Conservation (phyloP, 192 early-diverging fungal species). For the Piromyces sp. region DNA sequence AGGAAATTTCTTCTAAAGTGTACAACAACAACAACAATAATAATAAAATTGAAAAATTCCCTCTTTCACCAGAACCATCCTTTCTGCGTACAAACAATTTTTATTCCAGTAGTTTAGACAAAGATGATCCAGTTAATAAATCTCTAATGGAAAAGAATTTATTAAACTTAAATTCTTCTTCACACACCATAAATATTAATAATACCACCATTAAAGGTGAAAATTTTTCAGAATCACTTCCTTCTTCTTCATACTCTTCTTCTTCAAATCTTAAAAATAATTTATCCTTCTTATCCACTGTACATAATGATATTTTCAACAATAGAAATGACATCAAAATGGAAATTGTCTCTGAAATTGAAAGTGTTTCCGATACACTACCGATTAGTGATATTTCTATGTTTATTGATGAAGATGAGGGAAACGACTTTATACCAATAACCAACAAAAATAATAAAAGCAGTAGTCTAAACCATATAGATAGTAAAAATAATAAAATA, state of each 20-base stretch:
- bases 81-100: neutral
- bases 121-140: neutral
- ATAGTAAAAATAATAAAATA: neutral
- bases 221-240: too few species aligned
- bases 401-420: neutral
- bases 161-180: neutral
- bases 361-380: neutral
- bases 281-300: neutral
- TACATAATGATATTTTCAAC: neutral
- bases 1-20: neutral
- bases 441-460: neutral
- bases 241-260: too few species aligned
- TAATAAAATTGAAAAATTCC: neutral
- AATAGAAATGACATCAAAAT: neutral
- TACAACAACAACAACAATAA: neutral
- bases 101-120: neutral
- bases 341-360: neutral
- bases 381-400: neutral
- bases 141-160: too few species aligned
- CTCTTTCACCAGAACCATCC: neutral
- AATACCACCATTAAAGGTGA: neutral
- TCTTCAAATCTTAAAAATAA: neutral
- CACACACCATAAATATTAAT: neutral
- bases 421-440: neutral
- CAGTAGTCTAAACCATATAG: neutral